These are phyloP conservation scores for Gossypium aridum DNA, from an alignment of 441 rosid genomes.

Conservation along the genomic window DNA sequence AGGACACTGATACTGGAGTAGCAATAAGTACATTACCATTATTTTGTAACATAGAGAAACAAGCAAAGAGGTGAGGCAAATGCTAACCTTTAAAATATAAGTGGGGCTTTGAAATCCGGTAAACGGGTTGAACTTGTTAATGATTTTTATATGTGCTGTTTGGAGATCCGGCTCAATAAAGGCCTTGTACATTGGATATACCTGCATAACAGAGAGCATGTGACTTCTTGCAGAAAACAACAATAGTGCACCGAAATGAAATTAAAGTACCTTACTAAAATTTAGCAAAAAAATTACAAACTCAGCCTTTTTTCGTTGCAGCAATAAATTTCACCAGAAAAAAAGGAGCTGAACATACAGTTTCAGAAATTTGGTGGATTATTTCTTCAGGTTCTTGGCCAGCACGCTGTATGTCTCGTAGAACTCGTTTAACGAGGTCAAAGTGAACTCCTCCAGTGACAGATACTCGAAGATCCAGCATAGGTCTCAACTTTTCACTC, in stretches of 20 bases:
- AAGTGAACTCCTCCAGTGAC: conserved; percentile 97
- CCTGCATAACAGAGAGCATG: conserved; percentile 40
- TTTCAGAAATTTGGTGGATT: conserved; percentile 96
- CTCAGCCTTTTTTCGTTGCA: neutral
- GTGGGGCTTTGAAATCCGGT: conserved; percentile 95
- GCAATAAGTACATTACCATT: neutral
- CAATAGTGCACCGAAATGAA: neutral
- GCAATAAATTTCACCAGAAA: conserved; percentile 4
- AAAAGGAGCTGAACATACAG: conserved; percentile 37
- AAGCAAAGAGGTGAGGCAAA: neutral
- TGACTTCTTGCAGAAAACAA: conserved; percentile 7
- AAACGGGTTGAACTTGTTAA: conserved; percentile 94
- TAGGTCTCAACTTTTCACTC: conserved; percentile 77
- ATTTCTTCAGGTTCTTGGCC: conserved; percentile 98
- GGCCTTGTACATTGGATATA: conserved; percentile 99
- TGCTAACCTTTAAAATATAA: conserved; percentile 78
- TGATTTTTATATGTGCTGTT: conserved; percentile 89
- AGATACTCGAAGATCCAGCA: conserved; percentile 84
- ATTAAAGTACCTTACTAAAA: neutral
- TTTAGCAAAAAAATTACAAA: neutral
- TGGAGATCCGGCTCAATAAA: conserved; percentile 97
- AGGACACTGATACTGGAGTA: conserved; percentile 4
- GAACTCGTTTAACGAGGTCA: conserved; percentile 95
- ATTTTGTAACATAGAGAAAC: neutral
- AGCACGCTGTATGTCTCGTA: conserved; percentile 95